phyloP scores from a whole-genome alignment of 1,284 basidiomycete genomes.

The Entoloma clypeatum region DNA sequence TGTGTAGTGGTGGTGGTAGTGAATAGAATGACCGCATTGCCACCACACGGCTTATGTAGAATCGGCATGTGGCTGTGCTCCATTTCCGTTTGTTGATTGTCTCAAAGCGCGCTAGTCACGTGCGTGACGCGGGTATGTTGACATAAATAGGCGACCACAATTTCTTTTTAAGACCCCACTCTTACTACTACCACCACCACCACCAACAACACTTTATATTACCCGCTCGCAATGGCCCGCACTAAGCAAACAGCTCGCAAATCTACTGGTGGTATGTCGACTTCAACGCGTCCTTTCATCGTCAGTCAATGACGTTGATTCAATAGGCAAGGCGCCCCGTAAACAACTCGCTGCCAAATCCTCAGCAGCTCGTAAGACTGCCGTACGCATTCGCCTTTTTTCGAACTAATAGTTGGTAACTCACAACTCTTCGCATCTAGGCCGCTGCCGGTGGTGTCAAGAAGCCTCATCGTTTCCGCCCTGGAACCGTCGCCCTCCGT shows the following conservation, averaged over 20 bases:
- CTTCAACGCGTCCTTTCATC: conserved; percentile 21
- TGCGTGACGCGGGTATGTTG: conserved; percentile 39
- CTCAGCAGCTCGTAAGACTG: conserved; percentile 57
- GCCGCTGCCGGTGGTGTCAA: conserved; percentile 79
- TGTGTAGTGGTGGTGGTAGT: conserved; percentile 19
- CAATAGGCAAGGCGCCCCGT: conserved; percentile 77
- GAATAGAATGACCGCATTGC: conserved; percentile 3
- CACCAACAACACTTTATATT: conserved; percentile 7
- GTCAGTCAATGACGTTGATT: too few species aligned
- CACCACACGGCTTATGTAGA: conserved; percentile 37
- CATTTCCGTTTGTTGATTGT: conserved; percentile 37
- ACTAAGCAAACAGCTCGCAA: conserved; percentile 88
- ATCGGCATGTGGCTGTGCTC: conserved; percentile 37
- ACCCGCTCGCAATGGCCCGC: conserved; percentile 61
- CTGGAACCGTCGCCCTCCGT: conserved; percentile 92
- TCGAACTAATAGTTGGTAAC: too few species aligned
- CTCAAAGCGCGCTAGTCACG: conserved; percentile 32
- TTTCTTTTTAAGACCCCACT: conserved; percentile 9
- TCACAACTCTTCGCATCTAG: too few species aligned
- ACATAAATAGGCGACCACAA: conserved; percentile 35
- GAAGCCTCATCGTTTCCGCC: conserved; percentile 93
- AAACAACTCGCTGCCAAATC: conserved; percentile 89
- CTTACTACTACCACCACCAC: conserved; percentile 14
- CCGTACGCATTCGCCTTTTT: too few species aligned
- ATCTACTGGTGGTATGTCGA: conserved; percentile 71